Percentiles rank a stretch among this genome's conserved stretches.
phyloP scores from a whole-genome alignment of 208 protist genomes.

The Trypanosomatidae sp. region DNA sequence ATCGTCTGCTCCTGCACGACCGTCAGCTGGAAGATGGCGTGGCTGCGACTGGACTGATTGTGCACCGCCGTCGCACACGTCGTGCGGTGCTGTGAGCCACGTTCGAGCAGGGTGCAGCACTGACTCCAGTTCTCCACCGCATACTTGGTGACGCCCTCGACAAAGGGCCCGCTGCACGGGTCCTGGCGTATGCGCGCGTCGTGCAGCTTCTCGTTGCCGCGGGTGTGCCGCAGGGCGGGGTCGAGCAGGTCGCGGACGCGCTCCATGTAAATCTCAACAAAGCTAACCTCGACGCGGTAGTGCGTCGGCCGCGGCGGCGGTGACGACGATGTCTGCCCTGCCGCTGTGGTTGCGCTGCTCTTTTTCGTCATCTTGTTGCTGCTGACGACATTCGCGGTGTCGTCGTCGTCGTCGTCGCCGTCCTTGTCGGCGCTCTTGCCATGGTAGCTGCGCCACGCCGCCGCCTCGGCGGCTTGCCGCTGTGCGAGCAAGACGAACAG shows the following conservation, averaged over 20 bases:
- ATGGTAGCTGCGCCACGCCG: no score
- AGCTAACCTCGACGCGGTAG: constrained; percentile 90
- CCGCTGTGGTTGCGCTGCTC: no score
- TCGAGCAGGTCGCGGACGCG: constrained; percentile 92
- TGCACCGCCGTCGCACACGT: constrained; percentile 88
- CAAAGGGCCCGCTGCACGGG: constrained; percentile 74
- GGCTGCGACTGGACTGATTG: constrained; percentile 82
- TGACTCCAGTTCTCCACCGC: constrained; percentile 77
- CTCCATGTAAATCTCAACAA: constrained; percentile 98
- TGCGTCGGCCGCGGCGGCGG: constrained; percentile 10
- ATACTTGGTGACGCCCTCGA: constrained; percentile 86
- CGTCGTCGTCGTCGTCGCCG: no score
- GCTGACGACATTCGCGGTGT: no score
- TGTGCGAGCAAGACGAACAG: constrained; percentile 64
- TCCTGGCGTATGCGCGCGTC: constrained; percentile 85
- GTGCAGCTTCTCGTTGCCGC: constrained; percentile 64
- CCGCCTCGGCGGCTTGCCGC: constrained; percentile 19
- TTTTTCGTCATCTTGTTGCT: no score
- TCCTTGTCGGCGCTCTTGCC: no score
- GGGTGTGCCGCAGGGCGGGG: constrained; percentile 52
- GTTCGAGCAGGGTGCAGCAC: constrained; percentile 79
- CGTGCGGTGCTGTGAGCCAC: constrained; percentile 84
- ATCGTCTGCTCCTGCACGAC: constrained; percentile 62
- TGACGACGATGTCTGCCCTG: no score
- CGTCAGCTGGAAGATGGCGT: constrained; percentile 85